Conservation (phyloP, 208 protist species). For the Trypanosomatidae sp. region DNA sequence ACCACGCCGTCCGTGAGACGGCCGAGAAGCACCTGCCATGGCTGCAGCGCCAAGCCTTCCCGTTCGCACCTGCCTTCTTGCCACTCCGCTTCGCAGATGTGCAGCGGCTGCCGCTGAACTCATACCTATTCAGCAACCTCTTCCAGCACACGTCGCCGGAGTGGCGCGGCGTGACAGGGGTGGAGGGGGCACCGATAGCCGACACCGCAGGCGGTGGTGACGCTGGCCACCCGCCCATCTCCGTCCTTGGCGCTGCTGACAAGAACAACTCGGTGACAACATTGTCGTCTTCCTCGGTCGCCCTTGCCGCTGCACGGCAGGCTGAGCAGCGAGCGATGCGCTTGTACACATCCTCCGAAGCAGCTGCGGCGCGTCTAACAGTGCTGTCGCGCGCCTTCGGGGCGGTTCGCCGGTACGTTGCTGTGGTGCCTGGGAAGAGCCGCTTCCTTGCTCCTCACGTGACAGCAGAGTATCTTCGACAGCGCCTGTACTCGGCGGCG, state of each 20-base stretch:
- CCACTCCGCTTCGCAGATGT: slow-evolving; percentile 46
- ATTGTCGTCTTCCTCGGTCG: neutral
- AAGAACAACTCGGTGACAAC: neutral
- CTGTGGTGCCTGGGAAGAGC: slow-evolving; percentile 28
- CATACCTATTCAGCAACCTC: slow-evolving; percentile 76
- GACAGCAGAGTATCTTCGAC: slow-evolving; percentile 75
- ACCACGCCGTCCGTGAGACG: slow-evolving; percentile 73
- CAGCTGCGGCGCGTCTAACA: slow-evolving; percentile 52
- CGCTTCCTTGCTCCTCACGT: slow-evolving; percentile 55
- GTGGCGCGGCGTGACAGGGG: slow-evolving; percentile 9
- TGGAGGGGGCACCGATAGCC: slow-evolving; percentile 8
- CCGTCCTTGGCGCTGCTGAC: neutral
- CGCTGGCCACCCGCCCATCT: neutral
- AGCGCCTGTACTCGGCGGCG: slow-evolving; percentile 36
- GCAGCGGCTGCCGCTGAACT: slow-evolving; percentile 55
- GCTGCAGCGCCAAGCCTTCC: slow-evolving; percentile 65
- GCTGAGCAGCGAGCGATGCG: slow-evolving; percentile 22
- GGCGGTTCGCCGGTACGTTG: slow-evolving; percentile 66
- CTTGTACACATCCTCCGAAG: slow-evolving; percentile 58
- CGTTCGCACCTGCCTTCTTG: slow-evolving; percentile 60
- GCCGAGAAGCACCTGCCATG: slow-evolving; percentile 54
- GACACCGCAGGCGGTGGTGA: neutral
- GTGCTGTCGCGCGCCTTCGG: slow-evolving; percentile 67
- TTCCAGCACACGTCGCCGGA: slow-evolving; percentile 33
- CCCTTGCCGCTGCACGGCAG: neutral